phyloP scores from a whole-genome alignment of 2,329 filamentous ascomycete genomes.

The Aspergillus brunneoviolaceus region DNA sequence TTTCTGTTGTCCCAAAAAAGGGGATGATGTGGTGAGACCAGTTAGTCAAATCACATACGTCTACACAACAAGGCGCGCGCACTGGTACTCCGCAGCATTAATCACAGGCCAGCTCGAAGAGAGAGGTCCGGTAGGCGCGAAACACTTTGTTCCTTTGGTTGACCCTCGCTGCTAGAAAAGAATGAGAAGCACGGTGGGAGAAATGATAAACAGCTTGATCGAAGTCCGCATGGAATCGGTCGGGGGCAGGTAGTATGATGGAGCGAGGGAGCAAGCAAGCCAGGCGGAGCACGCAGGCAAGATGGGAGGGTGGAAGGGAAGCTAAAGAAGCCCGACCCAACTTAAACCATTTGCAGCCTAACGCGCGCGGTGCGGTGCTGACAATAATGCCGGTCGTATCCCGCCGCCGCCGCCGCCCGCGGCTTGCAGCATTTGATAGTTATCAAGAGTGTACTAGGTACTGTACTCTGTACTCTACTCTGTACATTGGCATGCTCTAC shows the following conservation, averaged over 20 bases:
- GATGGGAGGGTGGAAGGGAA: constrained; percentile 8
- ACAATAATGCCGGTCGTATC: constrained; percentile 18
- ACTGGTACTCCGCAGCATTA: neutral
- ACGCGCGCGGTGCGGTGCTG: constrained; percentile 15
- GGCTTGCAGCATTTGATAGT: neutral
- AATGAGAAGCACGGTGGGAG: neutral
- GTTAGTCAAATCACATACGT: neutral
- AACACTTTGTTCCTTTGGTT: too few relatives aligned
- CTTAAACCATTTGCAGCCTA: constrained; percentile 24
- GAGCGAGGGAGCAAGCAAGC: neutral
- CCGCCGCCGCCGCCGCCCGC: constrained; percentile 9
- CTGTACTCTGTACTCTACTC: neutral
- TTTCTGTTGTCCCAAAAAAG: neutral
- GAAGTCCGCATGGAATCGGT: neutral
- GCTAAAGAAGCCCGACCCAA: constrained; percentile 15
- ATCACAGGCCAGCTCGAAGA: neutral
- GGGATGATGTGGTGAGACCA: neutral
- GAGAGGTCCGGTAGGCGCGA: neutral
- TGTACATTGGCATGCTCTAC: neutral
- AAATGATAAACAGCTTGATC: neutral
- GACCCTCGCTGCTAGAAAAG: too few relatives aligned
- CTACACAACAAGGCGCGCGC: neutral
- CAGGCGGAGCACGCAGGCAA: neutral
- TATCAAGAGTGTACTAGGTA: neutral
- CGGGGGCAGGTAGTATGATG: neutral